Evolutionary conservation across 352 stramenopile species (phyloP).

Genomic region (Phytopythium aichiense): DNA sequence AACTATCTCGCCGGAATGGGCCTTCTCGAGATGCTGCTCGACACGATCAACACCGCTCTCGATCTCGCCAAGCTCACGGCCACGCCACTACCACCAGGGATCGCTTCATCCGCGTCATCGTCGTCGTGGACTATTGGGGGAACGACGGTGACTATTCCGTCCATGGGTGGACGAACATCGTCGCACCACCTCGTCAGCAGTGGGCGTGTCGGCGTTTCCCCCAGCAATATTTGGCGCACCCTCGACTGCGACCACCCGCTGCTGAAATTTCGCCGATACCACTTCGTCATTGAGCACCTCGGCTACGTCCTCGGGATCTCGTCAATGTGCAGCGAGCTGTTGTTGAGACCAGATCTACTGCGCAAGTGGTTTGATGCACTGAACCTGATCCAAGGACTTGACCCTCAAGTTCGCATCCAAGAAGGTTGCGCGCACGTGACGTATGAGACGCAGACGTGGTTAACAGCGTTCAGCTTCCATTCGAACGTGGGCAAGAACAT

Average conservation of each 20-base stretch:
- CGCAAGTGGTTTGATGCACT: slow-evolving; percentile 72
- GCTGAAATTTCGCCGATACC: slow-evolving; percentile 92
- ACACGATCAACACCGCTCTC: slow-evolving; percentile 72
- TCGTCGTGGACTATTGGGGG: slow-evolving; percentile 8
- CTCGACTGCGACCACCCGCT: slow-evolving; percentile 90
- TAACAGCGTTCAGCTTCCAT: slow-evolving; percentile 91
- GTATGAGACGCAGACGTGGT: slow-evolving; percentile 93
- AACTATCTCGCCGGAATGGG: slow-evolving; percentile 51
- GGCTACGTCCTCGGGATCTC: slow-evolving; percentile 95
- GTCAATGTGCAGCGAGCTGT: slow-evolving; percentile 52
- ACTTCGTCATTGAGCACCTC: slow-evolving; percentile 91
- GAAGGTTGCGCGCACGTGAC: slow-evolving; percentile 89
- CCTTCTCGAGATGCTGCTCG: slow-evolving; percentile 69
- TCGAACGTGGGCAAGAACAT: slow-evolving; percentile 63
- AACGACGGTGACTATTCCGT: slow-evolving; percentile 9
- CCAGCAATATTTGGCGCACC: slow-evolving; percentile 27
- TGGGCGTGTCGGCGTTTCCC: neutral
- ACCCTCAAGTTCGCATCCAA: slow-evolving; percentile 71
- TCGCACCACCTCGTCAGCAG: slow-evolving; percentile 2
- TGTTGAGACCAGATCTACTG: slow-evolving; percentile 50
- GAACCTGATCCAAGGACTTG: slow-evolving; percentile 72
- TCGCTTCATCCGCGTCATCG: slow-evolving; percentile 11
- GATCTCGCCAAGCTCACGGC: slow-evolving; percentile 59
- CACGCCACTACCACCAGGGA: slow-evolving; percentile 6
- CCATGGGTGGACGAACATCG: slow-evolving; percentile 5